Evolutionary conservation across 2,329 filamentous ascomycete species (phyloP), one percentile per base, ranked within the genome.

Genomic region (Colletotrichum endophyticum): DNA sequence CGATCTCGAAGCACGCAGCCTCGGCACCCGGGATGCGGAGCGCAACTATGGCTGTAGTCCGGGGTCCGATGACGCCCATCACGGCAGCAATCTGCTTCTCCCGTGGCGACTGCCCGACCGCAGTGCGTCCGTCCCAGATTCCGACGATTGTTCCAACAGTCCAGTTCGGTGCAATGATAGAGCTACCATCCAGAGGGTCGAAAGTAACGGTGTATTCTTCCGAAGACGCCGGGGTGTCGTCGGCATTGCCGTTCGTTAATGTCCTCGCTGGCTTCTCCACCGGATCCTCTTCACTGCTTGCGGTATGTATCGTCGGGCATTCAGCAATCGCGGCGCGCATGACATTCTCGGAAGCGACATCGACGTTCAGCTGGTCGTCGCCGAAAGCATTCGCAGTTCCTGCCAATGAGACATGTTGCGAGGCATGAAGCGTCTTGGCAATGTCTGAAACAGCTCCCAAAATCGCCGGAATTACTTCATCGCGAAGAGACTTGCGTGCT

Each of bases 171-270:
- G 85, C 88, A 59, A 92, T 91, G 79, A 92, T 91, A 77, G 90
- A 92, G 81, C 89, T 91, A 13, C 92, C 92, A 78, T 93, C 92
- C 0, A 93, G 87, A 0, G 92, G 92, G 78, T 93, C 92, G 78
- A 93, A 93, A 0, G 91, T 91, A 11, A 92, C 83, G 0, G 91
- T 89, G 82, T 93, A 93, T 32, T 84, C 80, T 78, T 92, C 89
- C 12, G 66, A 8, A 12, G 69, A 66, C 22, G 15, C 34, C 16
- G 67, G n/a, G 8, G 39, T 22, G 9, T 69, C 36, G 4, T 73
- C 27, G 2, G 72, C 30, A 1, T 59, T 27, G 8, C 62, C 59
- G n/a, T 30, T 62, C 4, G 30, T n/a, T 3, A 11, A 22, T 7
- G 25, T 57, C 16, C 75, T 59, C 2, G 66, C 72, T 3, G 69